Percentiles rank a stretch among this genome's conserved stretches.
Evolutionary conservation across 2,329 filamentous ascomycete genomes (phyloP).

Genomic region (Ophiostoma sp.): DNA sequence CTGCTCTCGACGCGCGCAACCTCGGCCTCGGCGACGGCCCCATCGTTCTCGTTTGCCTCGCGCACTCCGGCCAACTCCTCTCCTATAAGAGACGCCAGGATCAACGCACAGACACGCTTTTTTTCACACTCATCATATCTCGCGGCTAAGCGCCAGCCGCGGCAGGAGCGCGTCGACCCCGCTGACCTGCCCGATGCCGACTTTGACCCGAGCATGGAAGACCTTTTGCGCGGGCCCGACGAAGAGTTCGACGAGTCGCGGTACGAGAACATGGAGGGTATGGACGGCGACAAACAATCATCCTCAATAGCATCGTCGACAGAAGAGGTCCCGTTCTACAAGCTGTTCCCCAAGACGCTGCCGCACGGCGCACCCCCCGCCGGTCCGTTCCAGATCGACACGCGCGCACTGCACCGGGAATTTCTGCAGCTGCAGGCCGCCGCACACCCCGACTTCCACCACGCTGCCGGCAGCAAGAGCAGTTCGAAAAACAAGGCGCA

Average conservation of each 20-base stretch:
- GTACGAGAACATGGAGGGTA: not conserved
- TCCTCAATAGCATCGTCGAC: too few relatives aligned
- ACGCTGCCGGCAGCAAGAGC: constrained; percentile 27
- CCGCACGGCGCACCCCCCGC: constrained; percentile 69
- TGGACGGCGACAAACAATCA: not conserved
- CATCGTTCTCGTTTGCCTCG: not conserved
- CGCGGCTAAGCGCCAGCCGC: not conserved
- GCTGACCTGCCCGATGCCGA: constrained; percentile 5
- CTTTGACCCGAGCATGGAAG: constrained; percentile 9
- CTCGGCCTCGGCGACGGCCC: not conserved
- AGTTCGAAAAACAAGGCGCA: constrained; percentile 33
- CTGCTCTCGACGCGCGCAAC: not conserved
- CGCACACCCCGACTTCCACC: constrained; percentile 67
- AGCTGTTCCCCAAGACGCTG: constrained; percentile 78
- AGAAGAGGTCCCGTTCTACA: constrained; percentile 54
- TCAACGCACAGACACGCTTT: not conserved
- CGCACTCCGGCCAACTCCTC: not conserved
- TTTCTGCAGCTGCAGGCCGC: constrained; percentile 78
- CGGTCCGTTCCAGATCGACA: constrained; percentile 70
- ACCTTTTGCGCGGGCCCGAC: constrained; percentile 5
- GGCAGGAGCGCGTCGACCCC: not conserved
- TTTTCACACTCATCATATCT: not conserved
- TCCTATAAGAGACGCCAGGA: too few relatives aligned
- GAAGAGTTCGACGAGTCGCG: not conserved
- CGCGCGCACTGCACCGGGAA: constrained; percentile 66